Evolutionary conservation across 257 asterid genomes (phyloP).

Genomic region (Echium plantagineum): DNA sequence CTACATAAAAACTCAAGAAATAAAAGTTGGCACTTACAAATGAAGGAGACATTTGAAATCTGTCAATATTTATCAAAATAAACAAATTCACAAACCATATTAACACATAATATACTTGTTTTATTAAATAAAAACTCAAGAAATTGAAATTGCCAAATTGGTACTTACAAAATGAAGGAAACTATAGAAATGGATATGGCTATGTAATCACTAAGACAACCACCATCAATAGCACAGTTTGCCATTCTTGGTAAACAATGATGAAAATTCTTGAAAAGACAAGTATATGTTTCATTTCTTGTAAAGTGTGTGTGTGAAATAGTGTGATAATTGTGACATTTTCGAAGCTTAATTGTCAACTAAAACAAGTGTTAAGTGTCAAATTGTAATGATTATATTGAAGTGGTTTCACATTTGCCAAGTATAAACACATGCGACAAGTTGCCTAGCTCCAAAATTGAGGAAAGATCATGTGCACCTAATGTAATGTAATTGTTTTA

Average conservation of each 20-base stretch:
- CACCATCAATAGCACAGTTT: constrained; percentile 61
- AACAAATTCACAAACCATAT: neutral
- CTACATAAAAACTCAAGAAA: neutral
- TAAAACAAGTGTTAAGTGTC: too few species aligned
- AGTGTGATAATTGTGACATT: too few species aligned
- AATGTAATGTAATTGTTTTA: too few species aligned
- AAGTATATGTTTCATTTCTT: too few species aligned
- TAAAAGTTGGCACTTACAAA: constrained; percentile 30
- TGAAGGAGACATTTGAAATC: constrained; percentile 37
- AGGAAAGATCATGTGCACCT: too few species aligned
- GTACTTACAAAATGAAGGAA: constrained; percentile 41
- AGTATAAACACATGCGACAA: too few species aligned
- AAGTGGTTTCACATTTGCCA: too few species aligned
- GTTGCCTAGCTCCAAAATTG: too few species aligned
- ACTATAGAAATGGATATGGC: constrained; percentile 52
- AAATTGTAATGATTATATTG: too few species aligned
- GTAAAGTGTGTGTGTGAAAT: too few species aligned
- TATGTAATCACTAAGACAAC: constrained; percentile 74
- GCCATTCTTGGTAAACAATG: constrained; percentile 29
- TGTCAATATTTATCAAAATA: neutral
- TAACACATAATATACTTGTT: neutral
- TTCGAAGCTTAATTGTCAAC: too few species aligned
- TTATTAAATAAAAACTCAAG: neutral
- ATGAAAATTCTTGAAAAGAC: neutral
- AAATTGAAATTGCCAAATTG: constrained; percentile 5